phyloP scores from a whole-genome alignment of 371 early-diverging fungal genomes.

The Mortierella sp. region DNA sequence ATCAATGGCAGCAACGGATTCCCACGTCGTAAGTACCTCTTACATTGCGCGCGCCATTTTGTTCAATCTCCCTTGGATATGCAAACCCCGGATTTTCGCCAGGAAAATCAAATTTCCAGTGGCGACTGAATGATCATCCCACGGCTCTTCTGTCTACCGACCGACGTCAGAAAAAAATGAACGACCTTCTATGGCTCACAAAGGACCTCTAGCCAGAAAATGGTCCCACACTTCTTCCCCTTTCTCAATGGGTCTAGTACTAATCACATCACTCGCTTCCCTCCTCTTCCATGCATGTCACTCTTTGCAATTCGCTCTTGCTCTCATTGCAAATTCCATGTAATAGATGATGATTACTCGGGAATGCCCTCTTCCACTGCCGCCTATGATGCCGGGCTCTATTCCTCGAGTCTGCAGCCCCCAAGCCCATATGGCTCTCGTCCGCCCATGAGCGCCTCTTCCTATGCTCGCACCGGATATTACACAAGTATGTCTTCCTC shows the following conservation, averaged over 20 bases:
- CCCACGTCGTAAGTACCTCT: slow-evolving; percentile 33
- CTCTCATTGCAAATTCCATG: not conserved
- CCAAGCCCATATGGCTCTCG: slow-evolving; percentile 47
- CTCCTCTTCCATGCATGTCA: not conserved
- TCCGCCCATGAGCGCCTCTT: slow-evolving; percentile 24
- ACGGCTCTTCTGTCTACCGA: no score
- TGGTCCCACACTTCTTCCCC: slow-evolving; percentile 16
- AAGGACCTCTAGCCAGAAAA: no score
- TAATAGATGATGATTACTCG: slow-evolving; percentile 37
- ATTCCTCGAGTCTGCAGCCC: slow-evolving; percentile 40
- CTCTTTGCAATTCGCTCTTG: not conserved
- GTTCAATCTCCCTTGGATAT: no score
- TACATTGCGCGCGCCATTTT: not conserved
- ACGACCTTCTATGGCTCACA: no score
- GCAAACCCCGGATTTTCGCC: not conserved
- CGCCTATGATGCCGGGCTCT: slow-evolving; percentile 39
- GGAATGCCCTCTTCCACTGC: slow-evolving; percentile 17
- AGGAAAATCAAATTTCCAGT: slow-evolving; percentile 46
- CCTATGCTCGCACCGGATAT: slow-evolving; percentile 43
- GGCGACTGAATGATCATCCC: not conserved
- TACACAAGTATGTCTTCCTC: slow-evolving; percentile 35
- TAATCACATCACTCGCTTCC: no score
- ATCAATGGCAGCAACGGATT: slow-evolving; percentile 13
- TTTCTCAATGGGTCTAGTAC: no score
- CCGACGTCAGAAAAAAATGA: no score